Conservation (phyloP, 192 early-diverging fungal species). For the Diversispora epigaea region DNA sequence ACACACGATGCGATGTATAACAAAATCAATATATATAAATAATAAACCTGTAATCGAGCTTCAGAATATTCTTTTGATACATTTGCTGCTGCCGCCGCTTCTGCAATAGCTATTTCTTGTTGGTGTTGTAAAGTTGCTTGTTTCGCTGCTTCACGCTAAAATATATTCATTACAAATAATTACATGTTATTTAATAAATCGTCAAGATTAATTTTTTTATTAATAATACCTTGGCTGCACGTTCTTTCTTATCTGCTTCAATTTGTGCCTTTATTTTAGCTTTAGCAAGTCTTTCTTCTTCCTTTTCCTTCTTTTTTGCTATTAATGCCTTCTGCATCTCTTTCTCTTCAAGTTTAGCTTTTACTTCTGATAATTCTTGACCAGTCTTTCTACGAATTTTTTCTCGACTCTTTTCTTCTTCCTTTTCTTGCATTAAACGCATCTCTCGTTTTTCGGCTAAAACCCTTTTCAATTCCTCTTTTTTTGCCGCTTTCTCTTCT, state of each 20-base stretch:
- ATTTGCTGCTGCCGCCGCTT: slow-evolving; percentile 34
- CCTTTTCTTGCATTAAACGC: slow-evolving; percentile 57
- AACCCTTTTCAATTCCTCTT: slow-evolving; percentile 65
- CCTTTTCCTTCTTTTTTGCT: slow-evolving; percentile 74
- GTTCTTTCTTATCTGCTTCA: slow-evolving; percentile 74
- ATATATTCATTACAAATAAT: slow-evolving; percentile 36
- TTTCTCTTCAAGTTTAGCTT: slow-evolving; percentile 66
- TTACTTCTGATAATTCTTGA: slow-evolving; percentile 66
- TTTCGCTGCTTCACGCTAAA: slow-evolving; percentile 29
- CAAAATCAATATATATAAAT: not conserved
- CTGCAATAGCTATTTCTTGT: slow-evolving; percentile 34
- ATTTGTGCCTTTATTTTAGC: slow-evolving; percentile 76
- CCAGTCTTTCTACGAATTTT: slow-evolving; percentile 73
- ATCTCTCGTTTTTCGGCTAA: slow-evolving; percentile 65
- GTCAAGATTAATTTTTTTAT: slow-evolving; percentile 4
- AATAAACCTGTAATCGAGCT: slow-evolving; percentile 71
- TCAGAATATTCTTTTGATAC: slow-evolving; percentile 71
- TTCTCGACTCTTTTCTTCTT: slow-evolving; percentile 71
- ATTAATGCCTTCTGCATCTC: slow-evolving; percentile 75
- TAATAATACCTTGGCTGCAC: slow-evolving; percentile 59
- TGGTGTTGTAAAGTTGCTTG: slow-evolving; percentile 33
- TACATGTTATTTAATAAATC: slow-evolving; percentile 3
- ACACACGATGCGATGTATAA: not conserved
- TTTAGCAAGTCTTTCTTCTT: slow-evolving; percentile 70
- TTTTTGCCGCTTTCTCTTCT: slow-evolving; percentile 74